Conservation (phyloP, 208 protist genomes). For the Crithidia brevicula region DNA sequence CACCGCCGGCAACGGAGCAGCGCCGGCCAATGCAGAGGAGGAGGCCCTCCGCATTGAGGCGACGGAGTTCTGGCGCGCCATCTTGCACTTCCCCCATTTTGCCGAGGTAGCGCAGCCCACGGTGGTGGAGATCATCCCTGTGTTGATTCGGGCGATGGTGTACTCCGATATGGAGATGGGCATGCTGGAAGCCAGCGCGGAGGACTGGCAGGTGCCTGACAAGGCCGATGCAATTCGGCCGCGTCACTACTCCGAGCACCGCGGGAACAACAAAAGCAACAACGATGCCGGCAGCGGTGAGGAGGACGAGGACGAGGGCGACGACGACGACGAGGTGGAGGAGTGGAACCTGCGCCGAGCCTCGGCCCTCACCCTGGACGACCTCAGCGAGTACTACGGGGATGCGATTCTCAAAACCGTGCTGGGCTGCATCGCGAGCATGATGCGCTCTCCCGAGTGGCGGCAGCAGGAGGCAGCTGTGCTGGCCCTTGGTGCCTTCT, state of each 20-base stretch:
- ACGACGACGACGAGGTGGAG: constrained; percentile 87
- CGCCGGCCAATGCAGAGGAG: constrained; percentile 28
- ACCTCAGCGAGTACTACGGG: constrained; percentile 83
- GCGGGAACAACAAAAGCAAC: constrained; percentile 11
- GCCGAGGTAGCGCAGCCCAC: constrained; percentile 52
- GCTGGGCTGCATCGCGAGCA: constrained; percentile 76
- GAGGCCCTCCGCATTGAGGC: constrained; percentile 85
- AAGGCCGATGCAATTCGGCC: constrained; percentile 87
- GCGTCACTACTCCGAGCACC: constrained; percentile 72
- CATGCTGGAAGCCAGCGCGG: constrained; percentile 74
- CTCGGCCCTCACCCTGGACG: constrained; percentile 86
- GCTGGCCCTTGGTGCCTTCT: constrained; percentile 92
- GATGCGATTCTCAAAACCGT: constrained; percentile 79
- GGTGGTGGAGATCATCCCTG: constrained; percentile 65
- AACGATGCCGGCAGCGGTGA: constrained; percentile 52
- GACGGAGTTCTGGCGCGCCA: constrained; percentile 80
- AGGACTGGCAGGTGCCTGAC: constrained; percentile 85
- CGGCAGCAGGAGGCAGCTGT: constrained; percentile 88
- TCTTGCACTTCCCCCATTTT: constrained; percentile 80
- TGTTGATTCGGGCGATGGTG: constrained; percentile 89
- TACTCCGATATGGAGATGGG: constrained; percentile 92
- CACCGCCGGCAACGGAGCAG: constrained; percentile 30
- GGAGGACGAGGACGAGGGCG: constrained; percentile 67
- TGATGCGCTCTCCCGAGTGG: constrained; percentile 82
- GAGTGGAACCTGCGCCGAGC: constrained; percentile 94